Conservation (phyloP, 1,284 basidiomycete genomes). For the Sporisorium scitamineum region DNA sequence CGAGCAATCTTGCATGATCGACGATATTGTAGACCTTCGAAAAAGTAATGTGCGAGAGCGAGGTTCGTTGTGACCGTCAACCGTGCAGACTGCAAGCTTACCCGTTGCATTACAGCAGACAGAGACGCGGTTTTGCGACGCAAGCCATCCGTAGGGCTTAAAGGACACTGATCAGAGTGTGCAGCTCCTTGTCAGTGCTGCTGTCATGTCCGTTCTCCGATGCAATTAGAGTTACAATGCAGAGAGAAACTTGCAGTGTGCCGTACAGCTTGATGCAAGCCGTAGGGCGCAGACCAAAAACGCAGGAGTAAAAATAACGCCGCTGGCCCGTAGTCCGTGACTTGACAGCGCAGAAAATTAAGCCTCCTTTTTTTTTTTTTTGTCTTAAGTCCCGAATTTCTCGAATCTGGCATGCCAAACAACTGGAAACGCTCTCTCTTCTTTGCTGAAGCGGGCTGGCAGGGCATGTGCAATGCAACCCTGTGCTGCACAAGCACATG, state of each 20-base stretch:
- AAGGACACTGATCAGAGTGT: neutral
- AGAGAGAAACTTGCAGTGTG: neutral
- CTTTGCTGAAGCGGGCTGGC: too few species aligned
- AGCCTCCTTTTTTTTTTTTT: neutral
- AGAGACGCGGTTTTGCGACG: too few species aligned
- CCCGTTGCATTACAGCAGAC: too few species aligned
- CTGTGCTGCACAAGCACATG: constrained; percentile 4
- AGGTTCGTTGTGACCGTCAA: neutral
- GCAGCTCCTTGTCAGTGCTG: neutral
- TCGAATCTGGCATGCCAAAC: neutral
- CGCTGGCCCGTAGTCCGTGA: constrained; percentile 6
- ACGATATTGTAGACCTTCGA: neutral
- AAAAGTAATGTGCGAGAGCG: neutral
- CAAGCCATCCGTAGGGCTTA: neutral
- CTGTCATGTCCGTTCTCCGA: neutral
- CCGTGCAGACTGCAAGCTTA: neutral
- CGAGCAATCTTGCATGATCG: constrained; percentile 2
- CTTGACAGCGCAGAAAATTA: constrained; percentile 1
- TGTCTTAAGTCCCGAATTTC: too few species aligned
- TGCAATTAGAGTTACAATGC: neutral
- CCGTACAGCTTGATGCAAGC: constrained; percentile 2
- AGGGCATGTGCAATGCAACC: neutral
- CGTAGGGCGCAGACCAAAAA: neutral
- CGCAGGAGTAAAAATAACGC: neutral
- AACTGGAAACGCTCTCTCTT: too few species aligned